Evolutionary conservation across 306 rosid species (phyloP).

Genomic region (Psophocarpus tetragonolobus): DNA sequence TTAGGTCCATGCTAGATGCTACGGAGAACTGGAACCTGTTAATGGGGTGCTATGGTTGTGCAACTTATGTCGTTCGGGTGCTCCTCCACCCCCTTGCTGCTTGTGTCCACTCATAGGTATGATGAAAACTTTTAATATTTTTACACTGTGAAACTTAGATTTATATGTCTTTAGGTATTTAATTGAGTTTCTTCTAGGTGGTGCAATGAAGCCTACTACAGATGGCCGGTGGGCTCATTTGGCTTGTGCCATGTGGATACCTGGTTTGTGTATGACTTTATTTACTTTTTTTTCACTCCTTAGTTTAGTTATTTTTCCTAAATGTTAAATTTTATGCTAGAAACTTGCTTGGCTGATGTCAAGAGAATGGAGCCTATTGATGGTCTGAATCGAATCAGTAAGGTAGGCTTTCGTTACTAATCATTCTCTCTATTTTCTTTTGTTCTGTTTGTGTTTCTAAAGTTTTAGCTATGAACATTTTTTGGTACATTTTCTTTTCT

Average conservation of each 20-base stretch:
- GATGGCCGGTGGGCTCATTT: slow-evolving; percentile 99
- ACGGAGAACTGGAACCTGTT: slow-evolving; percentile 92
- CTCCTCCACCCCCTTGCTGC: slow-evolving; percentile 91
- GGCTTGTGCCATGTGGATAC: slow-evolving; percentile 99
- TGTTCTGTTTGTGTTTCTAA: neutral
- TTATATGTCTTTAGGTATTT: slow-evolving; percentile 25
- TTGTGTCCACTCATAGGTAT: slow-evolving; percentile 96
- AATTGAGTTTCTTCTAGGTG: slow-evolving; percentile 64
- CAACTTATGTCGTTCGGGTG: slow-evolving; percentile 89
- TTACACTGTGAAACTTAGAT: neutral
- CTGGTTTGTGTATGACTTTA: slow-evolving; percentile 58
- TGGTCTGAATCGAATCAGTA: slow-evolving; percentile 83
- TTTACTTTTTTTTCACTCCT: slow-evolving; percentile 11
- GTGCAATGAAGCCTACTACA: slow-evolving; percentile 99
- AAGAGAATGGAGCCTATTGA: slow-evolving; percentile 99
- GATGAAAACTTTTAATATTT: slow-evolving; percentile 31
- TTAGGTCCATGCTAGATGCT: slow-evolving; percentile 97
- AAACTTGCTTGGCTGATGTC: slow-evolving; percentile 96
- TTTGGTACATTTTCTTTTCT: slow-evolving; percentile 14
- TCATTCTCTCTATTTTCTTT: slow-evolving; percentile 3
- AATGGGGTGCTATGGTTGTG: slow-evolving; percentile 92
- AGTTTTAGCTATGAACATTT: neutral
- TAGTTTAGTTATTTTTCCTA: slow-evolving; percentile 34
- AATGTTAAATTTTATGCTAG: slow-evolving; percentile 52
- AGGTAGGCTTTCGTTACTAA: slow-evolving; percentile 50